Percentiles rank a stretch among this genome's conserved stretches.
Evolutionary conservation across 352 stramenopile species (phyloP).

Genomic region (Plasmopara muralis): DNA sequence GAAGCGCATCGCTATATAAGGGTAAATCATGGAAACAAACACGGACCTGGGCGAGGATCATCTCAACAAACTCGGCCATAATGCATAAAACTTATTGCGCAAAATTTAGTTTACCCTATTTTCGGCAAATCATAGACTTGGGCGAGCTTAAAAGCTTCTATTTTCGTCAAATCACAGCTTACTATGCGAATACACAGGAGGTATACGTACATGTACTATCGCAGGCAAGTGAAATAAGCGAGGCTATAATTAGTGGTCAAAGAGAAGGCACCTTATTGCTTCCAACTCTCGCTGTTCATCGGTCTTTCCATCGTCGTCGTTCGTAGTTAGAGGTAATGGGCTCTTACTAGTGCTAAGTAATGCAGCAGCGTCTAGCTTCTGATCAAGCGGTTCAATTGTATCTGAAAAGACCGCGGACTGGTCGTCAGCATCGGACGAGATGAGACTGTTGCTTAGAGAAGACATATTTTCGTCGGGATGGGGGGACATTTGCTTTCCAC

Average conservation of each 20-base stretch:
- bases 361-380: constrained; percentile 14
- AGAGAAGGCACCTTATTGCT: constrained; percentile 52
- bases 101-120: no score
- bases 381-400: constrained; percentile 7
- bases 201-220: not conserved
- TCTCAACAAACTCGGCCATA: constrained; percentile 80
- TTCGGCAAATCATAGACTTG: no score
- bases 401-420: constrained; percentile 5
- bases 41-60: constrained; percentile 74
- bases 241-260: constrained; percentile 8
- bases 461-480: constrained; percentile 18
- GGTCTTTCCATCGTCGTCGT: constrained; percentile 23
- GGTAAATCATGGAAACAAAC: not conserved
- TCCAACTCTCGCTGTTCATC: constrained; percentile 55
- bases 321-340: not conserved
- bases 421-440: constrained; percentile 9
- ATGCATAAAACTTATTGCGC: no score
- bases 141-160: no score
- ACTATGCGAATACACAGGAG: no score
- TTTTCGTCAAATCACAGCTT: no score
- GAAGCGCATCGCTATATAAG: constrained; percentile 4
- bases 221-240: not conserved
- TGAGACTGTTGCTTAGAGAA: constrained; percentile 21
- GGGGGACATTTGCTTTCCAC: not conserved
- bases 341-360: constrained; percentile 9